These are phyloP conservation scores for Microbotryum saponariae DNA, from an alignment of 1,284 basidiomycete genomes.

Conservation along the genomic window DNA sequence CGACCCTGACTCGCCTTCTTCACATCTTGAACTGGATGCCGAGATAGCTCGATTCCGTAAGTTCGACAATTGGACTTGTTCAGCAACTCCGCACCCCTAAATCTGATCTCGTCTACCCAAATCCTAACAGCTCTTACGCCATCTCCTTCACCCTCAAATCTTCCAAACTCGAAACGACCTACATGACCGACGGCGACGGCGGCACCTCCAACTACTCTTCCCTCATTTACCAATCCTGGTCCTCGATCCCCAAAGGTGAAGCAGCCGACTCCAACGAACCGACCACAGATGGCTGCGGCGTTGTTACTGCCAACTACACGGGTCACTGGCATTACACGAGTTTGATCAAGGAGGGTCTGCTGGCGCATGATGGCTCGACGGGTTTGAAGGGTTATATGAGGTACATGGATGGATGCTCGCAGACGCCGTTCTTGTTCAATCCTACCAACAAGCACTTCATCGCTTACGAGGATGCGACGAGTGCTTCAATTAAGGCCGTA, in stretches of 20 bases:
- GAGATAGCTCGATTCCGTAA: no score
- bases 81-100: no score
- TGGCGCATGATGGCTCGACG: conserved; percentile 7
- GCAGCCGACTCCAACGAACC: conserved; percentile 15
- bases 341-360: conserved; percentile 10
- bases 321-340: conserved; percentile 24
- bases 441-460: conserved; percentile 13
- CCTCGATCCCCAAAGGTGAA: conserved; percentile 11
- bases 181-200: conserved; percentile 2
- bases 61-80: no score
- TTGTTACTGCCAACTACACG: conserved; percentile 2
- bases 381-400: conserved; percentile 19
- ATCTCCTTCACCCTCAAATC: conserved; percentile 23
- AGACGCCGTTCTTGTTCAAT: conserved; percentile 26
- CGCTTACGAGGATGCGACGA: conserved; percentile 22
- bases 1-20: neutral
- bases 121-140: conserved; percentile 10
- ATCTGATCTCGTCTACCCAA: no score
- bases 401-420: conserved; percentile 19
- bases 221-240: conserved; percentile 19
- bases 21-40: conserved; percentile 17
- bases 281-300: conserved; percentile 18
- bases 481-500: conserved; percentile 11
- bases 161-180: conserved; percentile 8
- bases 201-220: conserved; percentile 6